These are phyloP conservation scores for Aspergillus sp. DNA, from an alignment of 2,329 filamentous ascomycete genomes.

Conservation along the genomic window DNA sequence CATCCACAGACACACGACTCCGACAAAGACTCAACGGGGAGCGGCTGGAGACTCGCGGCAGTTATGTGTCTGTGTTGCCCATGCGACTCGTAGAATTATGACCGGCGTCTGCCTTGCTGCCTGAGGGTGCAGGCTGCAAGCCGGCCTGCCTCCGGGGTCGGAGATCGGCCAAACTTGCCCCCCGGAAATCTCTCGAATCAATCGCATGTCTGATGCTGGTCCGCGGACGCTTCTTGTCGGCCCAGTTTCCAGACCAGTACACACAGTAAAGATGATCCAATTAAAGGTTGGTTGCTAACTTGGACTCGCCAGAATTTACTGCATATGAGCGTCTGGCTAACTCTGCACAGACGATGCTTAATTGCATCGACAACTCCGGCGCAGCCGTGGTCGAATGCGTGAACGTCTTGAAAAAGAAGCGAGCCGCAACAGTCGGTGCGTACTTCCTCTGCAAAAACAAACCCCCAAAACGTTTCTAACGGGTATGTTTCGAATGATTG, in stretches of 20 bases:
- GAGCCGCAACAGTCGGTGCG: constrained; percentile 79
- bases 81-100: constrained; percentile 2
- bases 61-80: not conserved
- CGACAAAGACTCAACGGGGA: not conserved
- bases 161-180: constrained; percentile 27
- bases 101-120: not conserved
- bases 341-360: constrained; percentile 76
- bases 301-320: too few species aligned
- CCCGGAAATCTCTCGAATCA: constrained; percentile 21
- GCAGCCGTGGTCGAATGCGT: constrained; percentile 96
- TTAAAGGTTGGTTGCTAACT: constrained; percentile 60
- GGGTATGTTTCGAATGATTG: not conserved
- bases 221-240: not conserved
- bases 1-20: constrained; percentile 6
- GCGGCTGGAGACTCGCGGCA: not conserved
- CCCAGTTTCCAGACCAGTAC: constrained; percentile 16
- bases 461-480: not conserved
- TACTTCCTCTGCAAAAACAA: not conserved
- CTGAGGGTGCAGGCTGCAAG: not conserved
- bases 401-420: constrained; percentile 88
- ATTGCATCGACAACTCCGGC: constrained; percentile 99
- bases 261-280: constrained; percentile 76
- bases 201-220: constrained; percentile 1
- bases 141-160: constrained; percentile 17
- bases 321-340: constrained; percentile 10